Evolutionary conservation across 2,329 filamentous ascomycete species (phyloP), one percentile per base, ranked within the genome.

Genomic region (Thielaviopsis populi): DNA sequence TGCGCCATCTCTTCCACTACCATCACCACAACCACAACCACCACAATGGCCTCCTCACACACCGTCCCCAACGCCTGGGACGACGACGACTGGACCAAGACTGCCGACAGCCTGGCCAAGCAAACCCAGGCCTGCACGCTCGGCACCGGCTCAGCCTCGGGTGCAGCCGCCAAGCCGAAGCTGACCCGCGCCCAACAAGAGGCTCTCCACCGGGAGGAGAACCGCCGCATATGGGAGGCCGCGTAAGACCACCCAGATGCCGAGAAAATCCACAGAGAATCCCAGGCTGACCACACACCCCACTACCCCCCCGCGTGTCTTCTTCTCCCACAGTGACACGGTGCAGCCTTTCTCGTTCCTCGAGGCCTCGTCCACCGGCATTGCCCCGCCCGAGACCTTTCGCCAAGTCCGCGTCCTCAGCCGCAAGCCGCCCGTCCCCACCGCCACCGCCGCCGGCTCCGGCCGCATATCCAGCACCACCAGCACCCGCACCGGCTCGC

Each of bases 221-320:
- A 96, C 73, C 84, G 86, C 70, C 87, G 88, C 73, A 76, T 96
- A 64, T 96, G 92, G 92, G 84, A 94, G 71, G 86, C 90, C 71
- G 92, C 91, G 87, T 94, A 83, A 64, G 64, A 53, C 42, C 30
- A 33, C 37, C 33, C 54, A 56, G 24, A 59, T 27, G 56, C 33
- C 42, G 13, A 50, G 24, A 50, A 22, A 27, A 46, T 46, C 7
- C 22, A n/a, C n/a, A 5, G 42, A 37, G n/a, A 46, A 33, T 10
- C 40, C 24, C 11, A 24, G 58, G 41, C 19, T 61, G 61, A 63
- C 53, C 41, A 54, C 48, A 59, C 2, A 37, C 11, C 24, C 30
- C 17, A 30, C 41, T 13, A 15, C 54, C 58, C 41, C 30, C 7
- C 22, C 24, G 42, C n/a, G 42, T 46, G 42, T 46, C 15, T n/a